These are phyloP conservation scores for Hanseniaspora sp. DNA, from an alignment of 1,139 yeast species.

Conservation along the genomic window DNA sequence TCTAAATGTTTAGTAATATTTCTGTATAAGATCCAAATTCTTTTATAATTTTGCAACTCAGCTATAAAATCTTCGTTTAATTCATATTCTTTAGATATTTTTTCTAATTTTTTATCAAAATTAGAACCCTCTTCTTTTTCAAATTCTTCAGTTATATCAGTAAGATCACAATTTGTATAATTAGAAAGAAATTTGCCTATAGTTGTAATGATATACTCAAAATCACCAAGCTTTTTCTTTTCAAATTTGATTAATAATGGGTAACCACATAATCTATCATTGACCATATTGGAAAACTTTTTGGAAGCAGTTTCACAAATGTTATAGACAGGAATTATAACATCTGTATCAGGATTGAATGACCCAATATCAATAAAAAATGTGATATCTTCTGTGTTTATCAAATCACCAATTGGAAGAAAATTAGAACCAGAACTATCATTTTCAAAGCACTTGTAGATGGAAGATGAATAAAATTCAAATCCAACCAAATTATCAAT, in stretches of 20 bases:
- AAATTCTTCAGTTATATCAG: background rate
- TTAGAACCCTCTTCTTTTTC: background rate
- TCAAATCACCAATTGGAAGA: constrained; percentile 59
- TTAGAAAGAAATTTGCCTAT: background rate
- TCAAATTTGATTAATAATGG: constrained; percentile 62
- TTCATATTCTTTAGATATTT: background rate
- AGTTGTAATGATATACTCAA: background rate
- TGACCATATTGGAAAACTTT: constrained; percentile 26
- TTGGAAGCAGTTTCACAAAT: constrained; percentile 24
- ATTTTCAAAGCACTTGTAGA: constrained; percentile 62
- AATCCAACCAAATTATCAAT: constrained; percentile 43
- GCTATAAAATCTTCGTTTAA: background rate
- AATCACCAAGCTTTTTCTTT: constrained; percentile 31
- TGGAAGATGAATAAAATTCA: constrained; percentile 59
- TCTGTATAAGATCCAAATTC: background rate
- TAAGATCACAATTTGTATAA: constrained; percentile 33
- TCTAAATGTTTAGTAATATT: background rate
- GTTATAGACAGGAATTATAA: constrained; percentile 61
- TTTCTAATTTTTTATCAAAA: background rate
- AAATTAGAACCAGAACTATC: constrained; percentile 46
- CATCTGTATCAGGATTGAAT: constrained; percentile 29
- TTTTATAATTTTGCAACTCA: background rate
- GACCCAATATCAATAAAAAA: constrained; percentile 56
- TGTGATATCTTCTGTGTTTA: constrained; percentile 51
- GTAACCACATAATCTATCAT: constrained; percentile 45